These are phyloP conservation scores for Tricholoma sp. DNA, from an alignment of 768 basidiomycete genomes.

Conservation along the genomic window DNA sequence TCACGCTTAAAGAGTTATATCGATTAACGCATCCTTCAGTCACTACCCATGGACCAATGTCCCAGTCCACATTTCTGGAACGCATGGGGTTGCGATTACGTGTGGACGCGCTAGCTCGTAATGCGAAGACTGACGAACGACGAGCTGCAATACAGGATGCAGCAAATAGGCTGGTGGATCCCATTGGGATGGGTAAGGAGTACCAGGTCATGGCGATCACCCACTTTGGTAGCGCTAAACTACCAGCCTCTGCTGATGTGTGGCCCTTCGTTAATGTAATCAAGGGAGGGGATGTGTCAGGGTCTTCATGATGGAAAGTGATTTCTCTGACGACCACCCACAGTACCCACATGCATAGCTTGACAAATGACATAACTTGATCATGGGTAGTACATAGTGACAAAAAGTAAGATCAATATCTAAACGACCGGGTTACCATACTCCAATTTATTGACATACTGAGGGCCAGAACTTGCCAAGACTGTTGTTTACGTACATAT, in stretches of 20 bases:
- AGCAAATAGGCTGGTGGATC: conserved; percentile 71
- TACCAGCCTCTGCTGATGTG: conserved; percentile 5
- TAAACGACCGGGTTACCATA: too few species aligned
- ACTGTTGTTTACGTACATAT: too few species aligned
- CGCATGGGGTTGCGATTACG: conserved; percentile 72
- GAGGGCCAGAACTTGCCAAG: too few species aligned
- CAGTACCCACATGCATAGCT: too few species aligned
- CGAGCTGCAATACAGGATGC: conserved; percentile 50
- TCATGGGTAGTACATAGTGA: too few species aligned
- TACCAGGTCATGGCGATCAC: conserved; percentile 75
- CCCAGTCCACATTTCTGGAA: conserved; percentile 75
- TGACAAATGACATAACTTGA: too few species aligned
- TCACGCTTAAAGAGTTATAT: background rate
- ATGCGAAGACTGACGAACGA: conserved; percentile 45
- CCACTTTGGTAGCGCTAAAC: conserved; percentile 11
- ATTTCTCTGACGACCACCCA: background rate
- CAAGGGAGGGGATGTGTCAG: conserved; percentile 1
- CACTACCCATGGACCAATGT: conserved; percentile 58
- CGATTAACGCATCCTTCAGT: conserved; percentile 32
- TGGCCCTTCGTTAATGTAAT: conserved; percentile 32
- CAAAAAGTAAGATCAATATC: too few species aligned
- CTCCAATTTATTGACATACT: too few species aligned
- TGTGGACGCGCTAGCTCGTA: conserved; percentile 52
- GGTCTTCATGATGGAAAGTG: background rate
- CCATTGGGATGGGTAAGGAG: conserved; percentile 79